phyloP scores from a whole-genome alignment of 345 rosid species.

The Pistacia vera region DNA sequence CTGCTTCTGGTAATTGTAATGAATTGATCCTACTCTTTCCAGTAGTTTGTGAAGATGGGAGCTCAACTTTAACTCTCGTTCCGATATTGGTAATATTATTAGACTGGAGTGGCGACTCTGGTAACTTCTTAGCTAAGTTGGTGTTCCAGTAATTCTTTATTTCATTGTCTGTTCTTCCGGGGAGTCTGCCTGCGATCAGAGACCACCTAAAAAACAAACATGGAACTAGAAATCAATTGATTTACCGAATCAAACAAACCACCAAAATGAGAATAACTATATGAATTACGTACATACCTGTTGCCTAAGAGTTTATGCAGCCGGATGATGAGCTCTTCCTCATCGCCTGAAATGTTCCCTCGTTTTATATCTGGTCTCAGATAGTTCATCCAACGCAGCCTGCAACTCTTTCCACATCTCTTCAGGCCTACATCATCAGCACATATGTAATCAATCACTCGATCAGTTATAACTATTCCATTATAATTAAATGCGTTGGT shows the following conservation, averaged over 20 bases:
- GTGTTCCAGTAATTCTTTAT: constrained; percentile 51
- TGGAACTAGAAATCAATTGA: neutral
- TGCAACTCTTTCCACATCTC: constrained; percentile 41
- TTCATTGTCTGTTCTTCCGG: constrained; percentile 49
- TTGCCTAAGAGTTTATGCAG: constrained; percentile 45
- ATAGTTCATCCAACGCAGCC: constrained; percentile 40
- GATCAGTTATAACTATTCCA: neutral
- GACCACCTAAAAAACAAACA: constrained; percentile 32
- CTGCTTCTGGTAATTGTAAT: neutral
- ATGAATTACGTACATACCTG: constrained; percentile 19
- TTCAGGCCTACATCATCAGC: constrained; percentile 22
- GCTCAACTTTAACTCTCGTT: no score
- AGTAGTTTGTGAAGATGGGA: neutral
- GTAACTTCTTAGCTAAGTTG: constrained; percentile 31
- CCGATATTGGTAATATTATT: neutral
- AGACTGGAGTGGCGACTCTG: neutral
- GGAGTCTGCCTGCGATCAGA: constrained; percentile 46
- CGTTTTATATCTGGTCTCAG: constrained; percentile 38
- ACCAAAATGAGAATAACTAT: no score
- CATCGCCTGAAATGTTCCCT: constrained; percentile 33
- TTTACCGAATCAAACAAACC: no score
- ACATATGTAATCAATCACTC: neutral
- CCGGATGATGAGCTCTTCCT: constrained; percentile 42
- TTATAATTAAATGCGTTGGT: no score
- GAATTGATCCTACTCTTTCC: neutral